Evolutionary conservation across 108 stramenopile genomes (phyloP), one percentile per base, ranked within the genome.

Genomic region (Pelagomonas calceolata): DNA sequence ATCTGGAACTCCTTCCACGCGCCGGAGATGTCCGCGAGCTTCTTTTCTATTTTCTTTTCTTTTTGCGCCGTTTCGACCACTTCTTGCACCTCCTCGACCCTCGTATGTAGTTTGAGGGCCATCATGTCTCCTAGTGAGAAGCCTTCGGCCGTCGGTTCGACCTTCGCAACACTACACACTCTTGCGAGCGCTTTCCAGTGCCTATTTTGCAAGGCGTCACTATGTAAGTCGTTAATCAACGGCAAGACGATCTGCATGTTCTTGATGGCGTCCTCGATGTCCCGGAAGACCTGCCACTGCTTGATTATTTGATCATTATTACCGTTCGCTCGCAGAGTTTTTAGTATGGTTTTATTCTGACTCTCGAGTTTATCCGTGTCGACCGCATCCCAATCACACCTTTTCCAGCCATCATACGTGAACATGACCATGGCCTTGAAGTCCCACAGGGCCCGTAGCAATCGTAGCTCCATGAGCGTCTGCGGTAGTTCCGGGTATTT

Each of bases 41-140:
- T 91, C 68, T 81, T 87, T 75, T 93, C 92, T 68, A 93, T 92
- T 85, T 92, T 92, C 45, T 88, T 82, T 74, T 93, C 90, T 68
- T 92, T 92, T 67, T 77, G 85, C 29, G 92, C 92, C 34, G 91
- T 93, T 69, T 91, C 90, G 43, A 91, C 91, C 43, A 92, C 85
- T 65, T 91, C 91, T 37, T 85, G 85, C 34, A 93, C 87, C 30
- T 88, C 87, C 32, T 86, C 86, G 43, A 80, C 88, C 65, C 89
- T 90, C 44, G 69, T 63, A 67, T 92, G 87, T 39, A 93, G 84
- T n/a, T 88, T 75, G 18, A 93, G 86, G 69, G 66, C 30, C 36
- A 92, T 79, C 87, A 92, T 88, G 70, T 91, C 86, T 34, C 86
- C 78, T 3, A 60, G 10, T 26, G 1, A 9, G 34, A 79, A 79